Percentiles rank a stretch among this genome's conserved stretches.
phyloP scores from a whole-genome alignment of 352 stramenopile species.

The Phytophthora ohioensis region DNA sequence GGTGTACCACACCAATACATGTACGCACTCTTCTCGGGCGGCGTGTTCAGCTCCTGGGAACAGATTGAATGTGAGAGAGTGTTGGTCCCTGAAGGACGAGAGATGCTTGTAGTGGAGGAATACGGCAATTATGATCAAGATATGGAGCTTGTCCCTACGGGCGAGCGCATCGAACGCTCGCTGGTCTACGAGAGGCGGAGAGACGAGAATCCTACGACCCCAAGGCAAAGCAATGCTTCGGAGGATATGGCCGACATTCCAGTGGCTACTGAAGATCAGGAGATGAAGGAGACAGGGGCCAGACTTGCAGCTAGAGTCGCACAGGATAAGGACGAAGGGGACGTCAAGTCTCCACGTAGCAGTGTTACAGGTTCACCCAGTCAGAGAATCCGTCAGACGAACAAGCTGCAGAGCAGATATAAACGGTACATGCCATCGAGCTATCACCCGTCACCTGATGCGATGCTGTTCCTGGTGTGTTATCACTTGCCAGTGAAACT shows the following conservation, averaged over 20 bases:
- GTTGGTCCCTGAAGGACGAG: slow-evolving; percentile 77
- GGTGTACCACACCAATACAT: slow-evolving; percentile 91
- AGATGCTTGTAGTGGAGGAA: slow-evolving; percentile 85
- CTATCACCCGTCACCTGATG: slow-evolving; percentile 62
- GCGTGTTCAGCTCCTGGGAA: slow-evolving; percentile 86
- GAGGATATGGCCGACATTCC: slow-evolving; percentile 23
- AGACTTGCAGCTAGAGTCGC: slow-evolving; percentile 13
- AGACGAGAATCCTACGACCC: slow-evolving; percentile 24
- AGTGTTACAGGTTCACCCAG: slow-evolving; percentile 48
- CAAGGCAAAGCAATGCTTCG: slow-evolving; percentile 20
- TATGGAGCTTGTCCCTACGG: slow-evolving; percentile 67
- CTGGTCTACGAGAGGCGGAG: slow-evolving; percentile 67
- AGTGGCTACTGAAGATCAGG: slow-evolving; percentile 1
- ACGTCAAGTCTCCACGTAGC: slow-evolving; percentile 39
- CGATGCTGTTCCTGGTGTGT: slow-evolving; percentile 92
- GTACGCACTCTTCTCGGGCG: slow-evolving; percentile 90
- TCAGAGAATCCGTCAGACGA: slow-evolving; percentile 65
- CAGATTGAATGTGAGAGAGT: slow-evolving; percentile 77
- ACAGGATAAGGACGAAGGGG: slow-evolving; percentile 25
- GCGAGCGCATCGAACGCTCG: slow-evolving; percentile 62
- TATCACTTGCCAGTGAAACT: slow-evolving; percentile 94
- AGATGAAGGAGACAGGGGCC: slow-evolving; percentile 17
- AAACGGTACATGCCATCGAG: slow-evolving; percentile 82
- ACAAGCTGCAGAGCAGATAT: slow-evolving; percentile 84
- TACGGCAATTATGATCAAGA: slow-evolving; percentile 76